These are phyloP conservation scores for Cymbopogon flexuosus DNA, from an alignment of 202 grass and related monocot species.

Conservation along the genomic window DNA sequence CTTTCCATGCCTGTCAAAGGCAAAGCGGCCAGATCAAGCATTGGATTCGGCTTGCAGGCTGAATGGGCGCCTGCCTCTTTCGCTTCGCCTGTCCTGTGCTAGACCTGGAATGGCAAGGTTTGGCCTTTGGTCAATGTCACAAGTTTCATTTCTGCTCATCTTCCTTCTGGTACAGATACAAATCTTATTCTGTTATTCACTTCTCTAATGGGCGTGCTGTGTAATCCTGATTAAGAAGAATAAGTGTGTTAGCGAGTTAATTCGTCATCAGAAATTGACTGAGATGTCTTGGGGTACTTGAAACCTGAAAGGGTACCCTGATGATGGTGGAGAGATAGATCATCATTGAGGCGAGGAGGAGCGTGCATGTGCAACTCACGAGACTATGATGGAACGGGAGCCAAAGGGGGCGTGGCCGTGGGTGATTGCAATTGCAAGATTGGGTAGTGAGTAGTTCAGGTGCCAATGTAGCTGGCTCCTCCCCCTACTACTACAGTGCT, in stretches of 20 bases:
- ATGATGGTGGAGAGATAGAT: neutral
- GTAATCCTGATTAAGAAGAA: neutral
- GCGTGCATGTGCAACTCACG: constrained; percentile 29
- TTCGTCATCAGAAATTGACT: neutral
- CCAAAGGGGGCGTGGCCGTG: neutral
- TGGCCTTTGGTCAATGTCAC: too few species aligned
- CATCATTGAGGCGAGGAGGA: neutral
- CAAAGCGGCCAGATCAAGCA: neutral
- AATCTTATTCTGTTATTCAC: neutral
- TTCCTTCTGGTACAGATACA: too few species aligned
- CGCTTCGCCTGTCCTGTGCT: neutral
- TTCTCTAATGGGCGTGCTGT: neutral
- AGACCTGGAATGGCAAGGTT: neutral
- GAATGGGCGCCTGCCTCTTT: neutral
- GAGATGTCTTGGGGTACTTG: neutral
- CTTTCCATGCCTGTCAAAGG: constrained; percentile 24
- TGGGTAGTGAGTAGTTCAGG: constrained; percentile 24
- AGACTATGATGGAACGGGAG: constrained; percentile 20
- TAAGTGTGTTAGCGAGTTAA: neutral
- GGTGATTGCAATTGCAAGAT: constrained; percentile 31
- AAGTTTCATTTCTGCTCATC: constrained; percentile 3
- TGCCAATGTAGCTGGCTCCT: neutral
- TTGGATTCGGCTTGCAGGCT: constrained; percentile 8
- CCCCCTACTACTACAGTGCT: neutral
- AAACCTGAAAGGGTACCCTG: neutral